phyloP scores from a whole-genome alignment of 2,329 filamentous ascomycete genomes.

The Fusarium chaquense region DNA sequence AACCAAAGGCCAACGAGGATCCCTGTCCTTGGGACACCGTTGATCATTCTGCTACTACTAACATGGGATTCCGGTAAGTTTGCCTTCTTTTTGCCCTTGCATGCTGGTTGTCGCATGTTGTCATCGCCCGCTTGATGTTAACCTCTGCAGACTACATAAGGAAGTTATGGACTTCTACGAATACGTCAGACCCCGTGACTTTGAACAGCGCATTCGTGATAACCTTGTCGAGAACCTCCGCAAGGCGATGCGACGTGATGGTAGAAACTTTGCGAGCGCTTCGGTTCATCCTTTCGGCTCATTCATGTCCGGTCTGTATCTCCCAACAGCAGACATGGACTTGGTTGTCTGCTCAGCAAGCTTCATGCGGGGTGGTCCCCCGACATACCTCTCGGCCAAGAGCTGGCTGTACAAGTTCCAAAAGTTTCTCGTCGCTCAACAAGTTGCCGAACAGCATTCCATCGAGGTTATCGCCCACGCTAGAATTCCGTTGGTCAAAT shows the following conservation, averaged over 20 bases:
- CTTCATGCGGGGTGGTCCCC: slow-evolving; percentile 66
- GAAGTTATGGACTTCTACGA: slow-evolving; percentile 92
- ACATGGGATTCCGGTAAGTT: slow-evolving; percentile 69
- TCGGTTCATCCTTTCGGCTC: slow-evolving; percentile 88
- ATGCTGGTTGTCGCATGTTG: not conserved
- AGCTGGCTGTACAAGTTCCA: slow-evolving; percentile 72
- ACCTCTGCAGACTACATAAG: slow-evolving; percentile 76
- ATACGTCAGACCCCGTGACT: slow-evolving; percentile 80
- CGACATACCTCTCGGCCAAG: slow-evolving; percentile 63
- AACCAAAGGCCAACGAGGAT: slow-evolving; percentile 55
- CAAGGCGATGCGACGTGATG: slow-evolving; percentile 64
- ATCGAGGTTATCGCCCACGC: slow-evolving; percentile 79
- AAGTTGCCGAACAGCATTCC: slow-evolving; percentile 68
- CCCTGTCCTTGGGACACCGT: slow-evolving; percentile 72
- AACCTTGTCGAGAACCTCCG: slow-evolving; percentile 79
- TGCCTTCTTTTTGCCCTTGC: not conserved
- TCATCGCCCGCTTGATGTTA: not conserved
- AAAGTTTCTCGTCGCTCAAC: slow-evolving; percentile 66
- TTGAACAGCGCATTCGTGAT: slow-evolving; percentile 80
- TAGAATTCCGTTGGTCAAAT: slow-evolving; percentile 93
- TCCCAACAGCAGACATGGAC: slow-evolving; percentile 89
- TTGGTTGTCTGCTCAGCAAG: slow-evolving; percentile 78
- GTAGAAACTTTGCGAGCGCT: slow-evolving; percentile 66
- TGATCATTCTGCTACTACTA: slow-evolving; percentile 66
- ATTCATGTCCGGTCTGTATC: slow-evolving; percentile 83